Base-by-base conservation (phyloP, 1,284 basidiomycete genomes). In the Leccinum insolens region DNA sequence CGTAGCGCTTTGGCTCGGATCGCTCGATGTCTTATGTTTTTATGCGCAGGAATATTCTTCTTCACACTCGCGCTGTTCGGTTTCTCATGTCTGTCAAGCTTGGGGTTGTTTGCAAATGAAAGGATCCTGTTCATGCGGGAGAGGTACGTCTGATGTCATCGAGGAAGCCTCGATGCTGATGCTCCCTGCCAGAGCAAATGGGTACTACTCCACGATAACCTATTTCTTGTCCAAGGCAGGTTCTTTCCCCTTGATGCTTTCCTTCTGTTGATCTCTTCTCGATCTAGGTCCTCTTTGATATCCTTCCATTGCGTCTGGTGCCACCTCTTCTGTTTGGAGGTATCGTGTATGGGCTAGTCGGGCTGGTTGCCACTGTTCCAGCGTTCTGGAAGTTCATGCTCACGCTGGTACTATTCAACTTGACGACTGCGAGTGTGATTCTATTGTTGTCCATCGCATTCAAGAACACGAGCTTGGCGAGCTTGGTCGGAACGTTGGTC, bases 311-410 rank as follows among this genome's bases (percentile, higher is more conserved):
- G 22, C 90, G 97, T 20, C 88, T 99, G 20, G 93, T 99, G 11
- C 97, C 97, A 11, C 96, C 97, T 0, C 88, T 99, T 72, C 86
- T 99, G 72, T 95, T 97, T 70, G 96, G 96, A 31, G 93, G 94
- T 11, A 98, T 99, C 74, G 91, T 98, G 5, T 99, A 99, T 76
- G 86, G 93, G 9, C 88, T 98, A 7, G 95, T 98, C 3, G 97
- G 97, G 8, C 89, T 99, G 55, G 96, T 99, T 15, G 93, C 95
- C 1, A 92, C 90, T 7, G 91, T 98, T 5, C 83, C 88, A 0
- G 89, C 88, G 17, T 99, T 98, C 84, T 99, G 97, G 96, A 98
- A 98, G 82, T 99, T 99, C 83, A 91, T 98, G 82, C 89, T 99
- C 71, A 93, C 91, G 2, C 86, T 99, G 37, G 95, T 99, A 12